Evolutionary conservation across 306 rosid species (phyloP), one percentile per base, ranked within the genome.

Genomic region (Rosa persica): DNA sequence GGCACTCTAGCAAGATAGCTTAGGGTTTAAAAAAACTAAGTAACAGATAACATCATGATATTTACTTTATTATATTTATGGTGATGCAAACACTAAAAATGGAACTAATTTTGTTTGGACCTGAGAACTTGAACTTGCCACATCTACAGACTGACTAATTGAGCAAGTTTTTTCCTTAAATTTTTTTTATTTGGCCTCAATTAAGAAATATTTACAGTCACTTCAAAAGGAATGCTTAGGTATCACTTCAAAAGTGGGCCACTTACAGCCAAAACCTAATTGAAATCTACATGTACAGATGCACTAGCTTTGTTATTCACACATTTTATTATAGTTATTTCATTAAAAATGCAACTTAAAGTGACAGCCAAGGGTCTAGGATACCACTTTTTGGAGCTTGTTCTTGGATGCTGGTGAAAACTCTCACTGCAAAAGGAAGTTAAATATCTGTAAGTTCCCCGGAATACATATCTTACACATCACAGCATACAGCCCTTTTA

Each of bases 341-440:
- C 60, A 34, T 38, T 69, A 54, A 76, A 19, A 77, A 49, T 20
- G 48, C 52, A 76, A 74, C 76, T 74, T 58, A 55, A 49, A 47
- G 67, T 40, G 55, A 22, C n/a, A 48, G 5, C 16, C 11, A 60
- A 20, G 55, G 61, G 77, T 79, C 49, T 83, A 87, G 91, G 90
- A 87, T 95, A 95, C 98, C 98, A 47, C 94, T 93, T 76, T 38
- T 79, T 19, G 99, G 98, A 11, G 99, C 93, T 76, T 80, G 74
- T 87, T 95, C 98, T 86, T 95, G 99, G 79, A 95, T 83, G 88
- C 90, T 91, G 78, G 97, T 95, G 81, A 95, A 95, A 81, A 95
- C 93, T 77, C 98, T 89, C 84, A 90, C 99, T 95, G 90, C 88
- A 85, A 85, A 85, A 80, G 51, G 52, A 74, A 52, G 66, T 81